Base-by-base conservation (phyloP, 225 moss, liverwort and hornwort genomes). In the Rhytidiadelphus loreus region DNA sequence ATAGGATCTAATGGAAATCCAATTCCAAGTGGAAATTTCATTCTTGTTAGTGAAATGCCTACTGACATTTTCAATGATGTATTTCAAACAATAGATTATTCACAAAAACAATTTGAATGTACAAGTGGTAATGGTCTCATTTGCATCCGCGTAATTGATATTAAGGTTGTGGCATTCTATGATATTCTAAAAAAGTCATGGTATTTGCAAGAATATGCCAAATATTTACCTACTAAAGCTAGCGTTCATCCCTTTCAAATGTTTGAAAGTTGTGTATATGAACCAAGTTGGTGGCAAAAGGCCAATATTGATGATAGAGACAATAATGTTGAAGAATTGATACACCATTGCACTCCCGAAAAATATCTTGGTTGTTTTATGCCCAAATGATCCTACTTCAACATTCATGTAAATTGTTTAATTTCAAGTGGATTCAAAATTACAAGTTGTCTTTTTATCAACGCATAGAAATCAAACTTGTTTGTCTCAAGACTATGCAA, bases 241-340 rank as follows among this genome's bases (percentile, higher is more conserved):
- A 24, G 2, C 4, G 11, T 68, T 4, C 57, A 87, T 88, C 85
- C 91, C 6, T 93, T 86, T 75, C 93, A 93, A 90, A 92, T 93
- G 92, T 92, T 91, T 88, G 92, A 90, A 62, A 92, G 9, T 85
- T 91, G 92, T 70, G 52, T 92, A 11, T 93, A 84, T 14, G 92
- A 93, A 87, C 91, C 93, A 80, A 93, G 75, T 83, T 91, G 91
- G 86, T 92, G 91, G 93, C 92, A 93, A 87, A 92, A 93, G 44
- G 91, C 89, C 28, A n/a, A 92, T 61, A 84, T 89, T 81, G 91
- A 91, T 72, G 87, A 93, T 25, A 61, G 35, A 30, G 91, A 93
- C 74, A 89, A 87, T n/a, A 92, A 91, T 87, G 35, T 86, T 86
- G 66, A 1, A 25, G 44, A 90, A 81, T 79, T 88, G n/a, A 33